Conservation (phyloP, 2,329 filamentous ascomycete species). For the Ophiostoma piceae region DNA sequence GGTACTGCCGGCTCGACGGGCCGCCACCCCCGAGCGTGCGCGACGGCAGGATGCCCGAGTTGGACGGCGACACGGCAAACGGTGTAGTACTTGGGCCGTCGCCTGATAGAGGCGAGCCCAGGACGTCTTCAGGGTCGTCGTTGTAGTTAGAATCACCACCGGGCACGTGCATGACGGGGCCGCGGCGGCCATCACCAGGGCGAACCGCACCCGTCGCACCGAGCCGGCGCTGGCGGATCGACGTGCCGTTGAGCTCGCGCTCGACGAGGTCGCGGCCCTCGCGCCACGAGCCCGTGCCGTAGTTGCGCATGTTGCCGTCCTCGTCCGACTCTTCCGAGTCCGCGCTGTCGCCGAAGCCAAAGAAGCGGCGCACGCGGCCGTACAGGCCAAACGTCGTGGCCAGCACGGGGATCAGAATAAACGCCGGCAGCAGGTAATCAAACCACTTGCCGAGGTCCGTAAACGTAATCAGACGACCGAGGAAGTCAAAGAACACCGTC, state of each 20-base stretch:
- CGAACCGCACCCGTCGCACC: constrained; percentile 34
- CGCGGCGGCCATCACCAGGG: constrained; percentile 32
- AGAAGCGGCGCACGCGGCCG: constrained; percentile 66
- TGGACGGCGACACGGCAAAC: constrained; percentile 39
- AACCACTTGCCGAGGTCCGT: constrained; percentile 80
- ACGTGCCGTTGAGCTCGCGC: constrained; percentile 67
- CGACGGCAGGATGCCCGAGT: constrained; percentile 27
- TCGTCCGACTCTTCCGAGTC: constrained; percentile 68
- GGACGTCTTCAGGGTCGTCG: constrained; percentile 20
- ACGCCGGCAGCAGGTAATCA: constrained; percentile 79
- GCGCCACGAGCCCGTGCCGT: constrained; percentile 79
- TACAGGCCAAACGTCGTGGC: constrained; percentile 89
- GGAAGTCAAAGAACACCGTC: constrained; percentile 82
- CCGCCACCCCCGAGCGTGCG: constrained; percentile 31
- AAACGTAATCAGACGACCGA: constrained; percentile 76
- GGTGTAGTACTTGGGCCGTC: constrained; percentile 40
- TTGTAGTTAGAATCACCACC: constrained; percentile 37
- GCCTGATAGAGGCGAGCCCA: constrained; percentile 9
- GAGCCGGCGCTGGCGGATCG: constrained; percentile 47
- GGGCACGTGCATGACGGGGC: constrained; percentile 31
- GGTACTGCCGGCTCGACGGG: constrained; percentile 11
- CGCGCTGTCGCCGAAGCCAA: constrained; percentile 71
- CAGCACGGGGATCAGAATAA: constrained; percentile 78
- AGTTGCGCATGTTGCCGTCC: constrained; percentile 56
- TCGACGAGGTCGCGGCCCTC: constrained; percentile 90